Evolutionary conservation across 2,329 filamentous ascomycete species (phyloP), one percentile per base, ranked within the genome.

Genomic region (Neonectria faginata): DNA sequence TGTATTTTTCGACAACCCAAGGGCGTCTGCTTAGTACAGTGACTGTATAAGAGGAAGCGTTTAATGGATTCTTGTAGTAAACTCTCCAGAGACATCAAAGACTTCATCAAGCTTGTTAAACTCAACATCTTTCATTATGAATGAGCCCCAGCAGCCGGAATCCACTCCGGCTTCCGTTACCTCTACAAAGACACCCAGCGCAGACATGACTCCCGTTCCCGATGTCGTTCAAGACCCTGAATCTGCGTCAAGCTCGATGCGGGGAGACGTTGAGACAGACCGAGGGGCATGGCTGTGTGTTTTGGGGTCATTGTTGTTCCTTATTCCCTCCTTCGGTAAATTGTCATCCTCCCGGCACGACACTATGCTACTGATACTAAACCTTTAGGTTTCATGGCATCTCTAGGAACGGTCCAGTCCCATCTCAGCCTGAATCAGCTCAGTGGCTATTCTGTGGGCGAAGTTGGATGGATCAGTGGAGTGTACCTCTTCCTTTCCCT

Each of bases 391-490:
- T 82, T 85, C 60, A 82, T 83, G 75, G 77, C 80, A 20, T 79
- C 70, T 62, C 78, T 84, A 6, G 83, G 83, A 16, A 79, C 81
- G 0, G 68, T 85, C 0, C 83, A 84, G 60, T 77, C 82, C 31
- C 82, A 84, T 39, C 77, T 83, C 47, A 76, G 76, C 25, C 72
- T 70, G 1, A 74, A 84, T 61, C 82, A 85, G 63, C 75, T 85
- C 0, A 71, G 76, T 0, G 53, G 67, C 5, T 81, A 83, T 52
- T 77, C 76, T 3, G 70, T 79, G 1, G 70, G 80, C 4, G 78
- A 84, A 44, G 76, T 85, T 0, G 82, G 82, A 10, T 85, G 82
- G 83, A 84, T 84, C 33, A 77, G 79, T 0, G 81, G 82, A 0
- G 66, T 83, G 0, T 79, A 83, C 20, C 76, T 80, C 1, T 84